Evolutionary conservation across 192 early-diverging fungal species (phyloP).

Genomic region (Dimargaris cristalligena): DNA sequence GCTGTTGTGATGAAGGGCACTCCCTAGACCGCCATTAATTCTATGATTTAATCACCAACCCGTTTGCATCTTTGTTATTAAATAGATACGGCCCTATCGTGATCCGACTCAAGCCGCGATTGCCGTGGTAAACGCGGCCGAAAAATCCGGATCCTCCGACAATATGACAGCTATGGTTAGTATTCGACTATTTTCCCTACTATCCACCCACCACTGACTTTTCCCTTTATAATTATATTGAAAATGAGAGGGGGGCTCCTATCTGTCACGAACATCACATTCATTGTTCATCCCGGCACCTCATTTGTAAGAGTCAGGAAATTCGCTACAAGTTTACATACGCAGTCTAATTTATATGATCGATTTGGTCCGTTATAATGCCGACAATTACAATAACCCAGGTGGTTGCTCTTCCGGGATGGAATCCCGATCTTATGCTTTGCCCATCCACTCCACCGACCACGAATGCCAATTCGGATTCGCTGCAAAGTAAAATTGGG

Average conservation of each 20-base stretch:
- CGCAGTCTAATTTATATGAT: not conserved
- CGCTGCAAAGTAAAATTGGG: not conserved
- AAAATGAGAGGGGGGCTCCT: no score
- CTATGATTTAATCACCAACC: no score
- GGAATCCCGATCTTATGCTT: not conserved
- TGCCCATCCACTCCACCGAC: no score
- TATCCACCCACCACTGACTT: no score
- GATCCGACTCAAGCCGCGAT: conserved; percentile 31
- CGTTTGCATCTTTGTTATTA: not conserved
- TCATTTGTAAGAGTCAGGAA: not conserved
- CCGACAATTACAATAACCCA: not conserved
- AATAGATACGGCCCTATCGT: conserved; percentile 25
- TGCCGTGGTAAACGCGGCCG: conserved; percentile 31
- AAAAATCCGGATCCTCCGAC: conserved; percentile 35
- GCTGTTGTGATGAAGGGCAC: no score
- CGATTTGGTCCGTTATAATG: not conserved
- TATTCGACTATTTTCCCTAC: no score
- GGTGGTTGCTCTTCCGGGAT: conserved; percentile 1
- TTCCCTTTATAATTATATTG: no score
- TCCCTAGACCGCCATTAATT: no score
- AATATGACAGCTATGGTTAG: conserved; percentile 39
- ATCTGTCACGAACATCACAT: not conserved
- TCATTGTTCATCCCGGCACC: not conserved
- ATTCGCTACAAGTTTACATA: not conserved
- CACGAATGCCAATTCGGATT: no score